Evolutionary conservation across 2,329 filamentous ascomycete species (phyloP), one percentile per base, ranked within the genome.

Genomic region (Ceratocystiopsis brevicomis): DNA sequence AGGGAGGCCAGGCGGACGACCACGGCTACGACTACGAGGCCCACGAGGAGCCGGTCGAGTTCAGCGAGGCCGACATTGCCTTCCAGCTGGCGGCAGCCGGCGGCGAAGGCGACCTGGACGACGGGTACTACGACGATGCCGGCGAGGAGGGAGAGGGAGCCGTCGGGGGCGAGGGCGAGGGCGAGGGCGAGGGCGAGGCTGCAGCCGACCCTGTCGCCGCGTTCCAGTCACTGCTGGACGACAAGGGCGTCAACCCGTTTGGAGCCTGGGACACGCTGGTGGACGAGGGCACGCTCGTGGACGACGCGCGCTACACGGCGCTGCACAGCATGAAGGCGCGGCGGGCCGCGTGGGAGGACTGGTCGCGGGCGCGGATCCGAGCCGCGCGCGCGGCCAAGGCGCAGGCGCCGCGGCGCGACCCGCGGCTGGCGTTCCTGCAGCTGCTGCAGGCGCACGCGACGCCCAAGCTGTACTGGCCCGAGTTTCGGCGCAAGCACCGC

Each of bases 401-500:
- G 19, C 77, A 71, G 48, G 73, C 86, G 55, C 80, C 81, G 59
- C 88, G 84, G 63, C 74, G 75, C 49, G 86, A 96, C 53, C 88
- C 90, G 1, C 69, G 72, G 39, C 80, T 94, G 50, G 76, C 79
- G 1, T 98, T 92, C 57, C 63, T 96, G 47, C 71, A 73, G 0
- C 81, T 98, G 49, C 65, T 98, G 30, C 76, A 88, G 49, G 73
- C 79, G 40, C 73, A 85, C 51, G 88, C 87, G 0, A 90, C 79
- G 0, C 80, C 84, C 0, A 96, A 94, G 61, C 69, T 98, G 1
- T 98, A 93, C 66, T 98, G 90, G 90, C 80, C 84, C 0, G 90
- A 98, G 57, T 98, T 98, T 61, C 85, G 83, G 53, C 71, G 90
- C 33, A 98, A 95, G 57, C 90, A 76, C 60, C 81, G 80, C 50